Percentiles rank a stretch among this genome's conserved stretches.
Conservation (phyloP, 805 yeast species). For the Yarrowia sp. region DNA sequence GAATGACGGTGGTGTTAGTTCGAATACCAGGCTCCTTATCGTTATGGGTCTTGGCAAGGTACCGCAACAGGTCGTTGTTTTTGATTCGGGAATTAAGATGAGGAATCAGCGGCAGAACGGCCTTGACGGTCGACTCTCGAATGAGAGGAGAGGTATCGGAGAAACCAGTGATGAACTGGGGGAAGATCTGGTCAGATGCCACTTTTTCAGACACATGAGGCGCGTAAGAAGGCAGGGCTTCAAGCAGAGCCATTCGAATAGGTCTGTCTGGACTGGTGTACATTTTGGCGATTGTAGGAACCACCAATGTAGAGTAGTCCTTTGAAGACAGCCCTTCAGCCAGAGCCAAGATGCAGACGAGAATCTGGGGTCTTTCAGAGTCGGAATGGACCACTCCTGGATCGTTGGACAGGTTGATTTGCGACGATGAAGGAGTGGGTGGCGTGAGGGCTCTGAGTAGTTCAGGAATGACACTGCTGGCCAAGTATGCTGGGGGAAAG, state of each 20-base stretch:
- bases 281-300: constrained; percentile 63
- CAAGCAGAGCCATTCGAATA: constrained; percentile 67
- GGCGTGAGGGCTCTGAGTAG: constrained; percentile 45
- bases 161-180: constrained; percentile 72
- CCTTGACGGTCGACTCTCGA: constrained; percentile 73
- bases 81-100: constrained; percentile 74
- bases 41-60: constrained; percentile 76
- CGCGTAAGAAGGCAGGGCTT: constrained; percentile 56
- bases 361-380: constrained; percentile 34
- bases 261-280: constrained; percentile 73
- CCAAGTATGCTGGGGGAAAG: constrained; percentile 54
- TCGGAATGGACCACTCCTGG: constrained; percentile 24
- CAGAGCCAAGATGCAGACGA: constrained; percentile 14
- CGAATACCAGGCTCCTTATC: constrained; percentile 75
- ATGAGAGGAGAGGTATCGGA: constrained; percentile 80
- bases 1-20: constrained; percentile 68
- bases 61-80: constrained; percentile 78
- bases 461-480: constrained; percentile 68
- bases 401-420: constrained; percentile 13
- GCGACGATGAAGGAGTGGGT: constrained; percentile 16
- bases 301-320: constrained; percentile 46
- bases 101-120: constrained; percentile 56
- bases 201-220: constrained; percentile 54
- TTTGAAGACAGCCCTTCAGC: constrained; percentile 35
- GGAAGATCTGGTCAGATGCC: constrained; percentile 67